These are phyloP conservation scores for Penicillium glabrum DNA, from an alignment of 2,329 filamentous ascomycete genomes.

Conservation along the genomic window DNA sequence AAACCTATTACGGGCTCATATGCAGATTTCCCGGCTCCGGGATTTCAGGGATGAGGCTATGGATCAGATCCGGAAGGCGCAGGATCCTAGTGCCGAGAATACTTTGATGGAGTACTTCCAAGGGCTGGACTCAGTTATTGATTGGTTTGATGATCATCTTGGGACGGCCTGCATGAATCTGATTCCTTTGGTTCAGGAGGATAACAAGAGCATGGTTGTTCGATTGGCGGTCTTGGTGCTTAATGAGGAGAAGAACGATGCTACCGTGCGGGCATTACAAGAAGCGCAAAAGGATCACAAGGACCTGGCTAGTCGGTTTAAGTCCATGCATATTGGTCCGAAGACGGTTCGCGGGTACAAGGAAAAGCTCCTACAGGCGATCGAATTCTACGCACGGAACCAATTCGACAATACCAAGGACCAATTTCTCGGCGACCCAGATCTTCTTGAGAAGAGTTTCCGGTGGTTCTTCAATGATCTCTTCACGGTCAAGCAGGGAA, in stretches of 20 bases:
- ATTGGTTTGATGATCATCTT: constrained; percentile 95
- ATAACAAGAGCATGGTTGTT: constrained; percentile 87
- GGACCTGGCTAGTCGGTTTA: constrained; percentile 88
- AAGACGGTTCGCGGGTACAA: constrained; percentile 95
- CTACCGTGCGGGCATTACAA: constrained; percentile 84
- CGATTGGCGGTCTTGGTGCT: constrained; percentile 89
- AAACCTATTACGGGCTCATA: constrained; percentile 85
- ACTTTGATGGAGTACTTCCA: constrained; percentile 90
- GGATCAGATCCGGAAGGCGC: constrained; percentile 83
- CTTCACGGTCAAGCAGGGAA: constrained; percentile 89
- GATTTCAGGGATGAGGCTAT: constrained; percentile 96
- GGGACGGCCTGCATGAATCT: constrained; percentile 85
- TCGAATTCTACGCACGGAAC: constrained; percentile 69
- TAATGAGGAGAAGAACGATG: constrained; percentile 94
- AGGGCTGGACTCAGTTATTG: constrained; percentile 80
- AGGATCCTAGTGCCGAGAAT: constrained; percentile 71
- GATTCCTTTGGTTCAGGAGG: constrained; percentile 80
- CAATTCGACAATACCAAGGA: constrained; percentile 72
- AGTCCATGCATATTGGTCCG: constrained; percentile 90
- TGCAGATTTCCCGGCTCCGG: constrained; percentile 84
- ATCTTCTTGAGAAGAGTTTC: constrained; percentile 79
- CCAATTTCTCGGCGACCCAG: constrained; percentile 79
- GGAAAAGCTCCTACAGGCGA: constrained; percentile 84
- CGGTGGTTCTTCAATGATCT: constrained; percentile 99
- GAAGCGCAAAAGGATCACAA: constrained; percentile 95